Base-by-base conservation (phyloP, 2,329 filamentous ascomycete species). In the Sclerotinia borealis region DNA sequence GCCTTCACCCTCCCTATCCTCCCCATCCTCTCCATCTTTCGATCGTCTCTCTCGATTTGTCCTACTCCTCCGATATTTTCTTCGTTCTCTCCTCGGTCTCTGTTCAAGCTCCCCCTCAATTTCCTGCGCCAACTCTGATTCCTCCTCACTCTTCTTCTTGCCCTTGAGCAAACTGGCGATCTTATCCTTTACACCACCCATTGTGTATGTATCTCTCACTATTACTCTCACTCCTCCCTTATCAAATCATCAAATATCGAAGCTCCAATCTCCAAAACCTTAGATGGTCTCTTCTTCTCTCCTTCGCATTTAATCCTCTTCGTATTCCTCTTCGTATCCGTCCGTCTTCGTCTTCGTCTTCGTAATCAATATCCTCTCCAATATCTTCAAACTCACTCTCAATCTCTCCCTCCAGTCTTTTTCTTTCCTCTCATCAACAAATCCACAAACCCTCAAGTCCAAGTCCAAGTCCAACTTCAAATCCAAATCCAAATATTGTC, bases 51-150 rank as follows among this genome's bases (percentile, higher is more conserved):
- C 54, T 10, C 54, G 39, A 45, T 58, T 58, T 34, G 39, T 58
- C 27, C 54, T 58, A 34, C 39, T 58, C n/a, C 54, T 22, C 8
- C 54, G 54, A 47, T 58, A 41, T 45, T 58, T 58, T 58, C 54
- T 58, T 22, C 54, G 39, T 22, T 58, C 54, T 36, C 54, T 45
- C 9, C 54, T 13, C 54, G 54, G 54, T 58, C 54, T 58, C 39
- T 58, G 39, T 45, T 45, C 54, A 45, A 34, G 29, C 13, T 36
- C 54, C 19, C 45, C 39, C n/a, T 58, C 39, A 19, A 45, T 45
- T 34, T 34, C 25, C 4, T 39, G 52, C 37, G 15, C 25, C 2
- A n/a, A 8, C 17, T 55, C 52, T 22, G 19, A 3, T 29, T 41
- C 54, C n/a, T 58, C 54, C 27, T 34, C 39, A 17, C 27, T 22